phyloP scores from a whole-genome alignment of 805 yeast species.

The Starmera dryadoides region DNA sequence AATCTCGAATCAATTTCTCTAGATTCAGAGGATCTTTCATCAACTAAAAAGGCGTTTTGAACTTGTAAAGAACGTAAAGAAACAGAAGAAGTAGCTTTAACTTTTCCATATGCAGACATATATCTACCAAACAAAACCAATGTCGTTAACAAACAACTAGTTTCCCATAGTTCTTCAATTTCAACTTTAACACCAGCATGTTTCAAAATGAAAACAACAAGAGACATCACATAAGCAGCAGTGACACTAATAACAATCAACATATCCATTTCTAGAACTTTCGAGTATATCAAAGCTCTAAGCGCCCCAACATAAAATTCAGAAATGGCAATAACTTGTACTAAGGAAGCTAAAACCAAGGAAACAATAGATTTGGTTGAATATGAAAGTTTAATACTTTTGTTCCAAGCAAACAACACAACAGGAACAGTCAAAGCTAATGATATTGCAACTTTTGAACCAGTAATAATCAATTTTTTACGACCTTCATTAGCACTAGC shows the following conservation, averaged over 20 bases:
- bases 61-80: slow-evolving; percentile 2
- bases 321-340: neutral
- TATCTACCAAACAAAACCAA: slow-evolving; percentile 1
- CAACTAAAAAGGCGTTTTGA: neutral
- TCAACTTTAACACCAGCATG: neutral
- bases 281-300: neutral
- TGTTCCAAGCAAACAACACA: neutral
- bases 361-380: neutral
- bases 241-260: slow-evolving; percentile 1
- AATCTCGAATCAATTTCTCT: neutral
- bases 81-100: slow-evolving; percentile 1
- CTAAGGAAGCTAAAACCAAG: neutral
- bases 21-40: neutral
- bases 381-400: neutral
- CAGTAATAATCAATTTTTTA: neutral
- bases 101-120: neutral
- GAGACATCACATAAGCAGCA: neutral
- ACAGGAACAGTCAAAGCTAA: neutral
- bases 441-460: neutral
- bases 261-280: slow-evolving; percentile 1
- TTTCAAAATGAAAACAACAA: neutral
- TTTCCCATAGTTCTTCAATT: neutral
- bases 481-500: neutral
- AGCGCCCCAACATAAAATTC: slow-evolving; percentile 1
- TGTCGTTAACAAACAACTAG: neutral